Evolutionary conservation across 306 rosid species (phyloP), one percentile per base, ranked within the genome.

Genomic region (Rosa multiflora): DNA sequence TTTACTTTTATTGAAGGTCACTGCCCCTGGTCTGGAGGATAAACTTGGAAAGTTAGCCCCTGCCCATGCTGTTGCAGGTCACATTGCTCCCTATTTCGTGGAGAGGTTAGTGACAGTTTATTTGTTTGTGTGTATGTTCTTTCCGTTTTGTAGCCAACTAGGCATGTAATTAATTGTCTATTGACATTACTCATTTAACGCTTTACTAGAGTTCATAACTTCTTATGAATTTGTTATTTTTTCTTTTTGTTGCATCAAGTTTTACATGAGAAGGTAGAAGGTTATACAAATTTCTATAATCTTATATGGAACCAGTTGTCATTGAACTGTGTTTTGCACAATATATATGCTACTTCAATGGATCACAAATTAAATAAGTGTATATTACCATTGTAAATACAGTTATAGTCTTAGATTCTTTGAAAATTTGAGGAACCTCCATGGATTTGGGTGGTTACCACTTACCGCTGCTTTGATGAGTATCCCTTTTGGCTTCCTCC

Each of bases 21-120:
- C 94, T 81, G 91, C 98, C 71, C 92, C 96, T 76, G 88, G 76
- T 75, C 76, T 95, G 89, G 98, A 90, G 84, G 86, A 90, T 79
- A 95, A 95, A 79, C 97, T 95, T 55, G 98, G 99, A 83, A 68
- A 82, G 68, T 37, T 91, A 83, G 92, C 97, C 79, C 97, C 97
- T 79, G 91, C 99, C 42, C 86, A 90, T 87, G 89, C 92, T 73
- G 94, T 82, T 62, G 94, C 99, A 56, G 98, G 97, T 81, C 64
- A 43, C 52, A 93, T 95, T 82, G 90, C 96, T 73, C 84, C 91
- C 6, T 95, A 95, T 74, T 95, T 91, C 56, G 91, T 90, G 17
- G 87, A 91, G 83, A 91, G 97, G 99, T 95, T 72, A 70, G 85
- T 81, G 32, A 74, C 42, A 5, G 53, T 53, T n/a, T 10, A 49